These are phyloP conservation scores for Aurantiochytrium sp. DNA, from an alignment of 108 stramenopile genomes.

Conservation along the genomic window DNA sequence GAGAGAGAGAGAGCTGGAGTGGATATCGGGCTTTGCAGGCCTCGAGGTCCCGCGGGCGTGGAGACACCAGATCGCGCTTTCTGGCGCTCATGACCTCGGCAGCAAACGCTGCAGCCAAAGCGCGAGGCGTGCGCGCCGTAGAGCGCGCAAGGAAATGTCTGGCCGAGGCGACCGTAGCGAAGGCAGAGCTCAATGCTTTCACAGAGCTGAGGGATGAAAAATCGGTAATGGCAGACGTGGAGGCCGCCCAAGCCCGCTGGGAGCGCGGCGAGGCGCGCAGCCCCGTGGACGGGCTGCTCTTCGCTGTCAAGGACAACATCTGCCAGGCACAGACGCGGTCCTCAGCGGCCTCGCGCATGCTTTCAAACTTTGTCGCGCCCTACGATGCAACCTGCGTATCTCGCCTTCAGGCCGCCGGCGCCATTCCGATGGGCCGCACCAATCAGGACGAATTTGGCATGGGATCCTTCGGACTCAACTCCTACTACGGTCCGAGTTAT, in stretches of 20 bases:
- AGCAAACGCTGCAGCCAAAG: too few relatives aligned
- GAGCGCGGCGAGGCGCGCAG: not conserved
- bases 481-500: conserved; percentile 46
- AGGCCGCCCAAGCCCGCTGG: not conserved
- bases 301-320: conserved; percentile 87
- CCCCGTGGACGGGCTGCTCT: conserved; percentile 64
- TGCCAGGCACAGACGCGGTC: conserved; percentile 62
- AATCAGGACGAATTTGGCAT: conserved; percentile 98
- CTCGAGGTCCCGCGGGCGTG: too few relatives aligned
- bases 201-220: too few relatives aligned
- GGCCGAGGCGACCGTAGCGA: too few relatives aligned
- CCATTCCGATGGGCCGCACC: conserved; percentile 73
- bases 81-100: too few relatives aligned
- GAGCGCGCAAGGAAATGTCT: too few relatives aligned
- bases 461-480: conserved; percentile 73
- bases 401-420: conserved; percentile 53
- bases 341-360: conserved; percentile 69
- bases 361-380: conserved; percentile 29
- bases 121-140: too few relatives aligned
- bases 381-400: conserved; percentile 76
- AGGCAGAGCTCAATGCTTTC: too few relatives aligned
- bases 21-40: too few relatives aligned
- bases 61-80: too few relatives aligned
- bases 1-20: too few relatives aligned
- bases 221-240: too few relatives aligned